Conservation (phyloP, 331 rosid genomes). For the Arachis monticola region DNA sequence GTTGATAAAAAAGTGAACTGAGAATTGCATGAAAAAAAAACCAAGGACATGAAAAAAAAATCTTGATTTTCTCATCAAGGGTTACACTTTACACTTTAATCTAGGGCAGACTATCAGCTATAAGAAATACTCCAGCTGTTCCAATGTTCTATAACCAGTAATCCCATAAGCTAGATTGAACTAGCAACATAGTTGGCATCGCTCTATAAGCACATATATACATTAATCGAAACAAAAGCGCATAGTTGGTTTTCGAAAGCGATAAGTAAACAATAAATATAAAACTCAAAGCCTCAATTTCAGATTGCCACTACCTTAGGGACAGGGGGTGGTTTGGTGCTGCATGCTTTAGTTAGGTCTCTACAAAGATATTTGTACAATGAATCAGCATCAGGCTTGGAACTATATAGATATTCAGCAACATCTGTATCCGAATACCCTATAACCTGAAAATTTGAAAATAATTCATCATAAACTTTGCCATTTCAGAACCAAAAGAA, state of each 20-base stretch:
- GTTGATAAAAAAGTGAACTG: neutral
- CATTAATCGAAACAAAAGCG: neutral
- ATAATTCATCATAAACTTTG: constrained; percentile 10
- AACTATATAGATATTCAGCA: constrained; percentile 80
- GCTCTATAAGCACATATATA: no score
- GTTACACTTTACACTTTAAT: neutral
- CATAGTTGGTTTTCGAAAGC: constrained; percentile 1
- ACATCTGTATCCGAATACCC: constrained; percentile 94
- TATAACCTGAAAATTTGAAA: constrained; percentile 67
- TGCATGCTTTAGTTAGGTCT: constrained; percentile 82
- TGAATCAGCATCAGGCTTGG: constrained; percentile 68
- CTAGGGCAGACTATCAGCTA: neutral
- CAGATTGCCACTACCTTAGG: constrained; percentile 68
- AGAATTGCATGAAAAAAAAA: neutral
- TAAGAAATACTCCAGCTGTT: neutral
- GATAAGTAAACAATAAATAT: neutral
- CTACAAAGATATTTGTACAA: constrained; percentile 73
- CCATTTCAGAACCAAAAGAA: neutral
- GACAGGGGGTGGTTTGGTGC: constrained; percentile 75
- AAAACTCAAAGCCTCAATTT: constrained; percentile 37
- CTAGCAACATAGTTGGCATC: neutral
- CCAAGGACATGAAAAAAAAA: neutral
- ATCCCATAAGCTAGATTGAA: neutral
- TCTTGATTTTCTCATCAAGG: constrained; percentile 4
- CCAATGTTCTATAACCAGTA: neutral